Evolutionary conservation across 805 yeast species (phyloP).

Genomic region (Yamadazyma tumulicola): DNA sequence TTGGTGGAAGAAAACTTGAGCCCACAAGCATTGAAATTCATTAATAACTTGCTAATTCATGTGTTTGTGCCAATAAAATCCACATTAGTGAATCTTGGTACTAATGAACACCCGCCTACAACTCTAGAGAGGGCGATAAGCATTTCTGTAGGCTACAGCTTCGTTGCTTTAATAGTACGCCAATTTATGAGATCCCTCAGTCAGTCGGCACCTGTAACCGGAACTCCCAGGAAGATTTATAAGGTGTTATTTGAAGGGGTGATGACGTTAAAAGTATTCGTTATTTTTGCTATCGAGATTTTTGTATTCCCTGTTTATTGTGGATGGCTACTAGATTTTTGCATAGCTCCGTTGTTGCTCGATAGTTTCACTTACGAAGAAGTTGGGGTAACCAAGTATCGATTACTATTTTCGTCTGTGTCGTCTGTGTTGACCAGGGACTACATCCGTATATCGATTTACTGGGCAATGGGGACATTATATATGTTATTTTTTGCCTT

Average conservation of each 20-base stretch:
- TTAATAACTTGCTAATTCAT: slow-evolving; percentile 13
- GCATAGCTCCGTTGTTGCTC: slow-evolving; percentile 52
- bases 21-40: slow-evolving; percentile 11
- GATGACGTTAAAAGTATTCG: slow-evolving; percentile 69
- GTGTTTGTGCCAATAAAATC: slow-evolving; percentile 19
- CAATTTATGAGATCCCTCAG: slow-evolving; percentile 27
- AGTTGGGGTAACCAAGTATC: slow-evolving; percentile 1
- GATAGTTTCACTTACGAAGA: slow-evolving; percentile 5
- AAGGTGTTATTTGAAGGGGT: slow-evolving; percentile 50
- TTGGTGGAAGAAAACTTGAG: slow-evolving; percentile 11
- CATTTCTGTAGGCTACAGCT: slow-evolving; percentile 31
- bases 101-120: slow-evolving; percentile 20
- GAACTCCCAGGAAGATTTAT: slow-evolving; percentile 50
- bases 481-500: slow-evolving; percentile 88
- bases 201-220: slow-evolving; percentile 45
- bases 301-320: slow-evolving; percentile 84
- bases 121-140: slow-evolving; percentile 36
- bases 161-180: slow-evolving; percentile 22
- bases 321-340: slow-evolving; percentile 72
- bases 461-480: slow-evolving; percentile 73
- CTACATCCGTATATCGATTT: slow-evolving; percentile 21
- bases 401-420: slow-evolving; percentile 9
- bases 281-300: slow-evolving; percentile 73
- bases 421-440: slow-evolving; percentile 6
- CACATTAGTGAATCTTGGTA: slow-evolving; percentile 17